Percentiles rank a stretch among this genome's conserved stretches.
Conservation (phyloP, 768 basidiomycete species). For the Rhodosporidiobolus sp. region DNA sequence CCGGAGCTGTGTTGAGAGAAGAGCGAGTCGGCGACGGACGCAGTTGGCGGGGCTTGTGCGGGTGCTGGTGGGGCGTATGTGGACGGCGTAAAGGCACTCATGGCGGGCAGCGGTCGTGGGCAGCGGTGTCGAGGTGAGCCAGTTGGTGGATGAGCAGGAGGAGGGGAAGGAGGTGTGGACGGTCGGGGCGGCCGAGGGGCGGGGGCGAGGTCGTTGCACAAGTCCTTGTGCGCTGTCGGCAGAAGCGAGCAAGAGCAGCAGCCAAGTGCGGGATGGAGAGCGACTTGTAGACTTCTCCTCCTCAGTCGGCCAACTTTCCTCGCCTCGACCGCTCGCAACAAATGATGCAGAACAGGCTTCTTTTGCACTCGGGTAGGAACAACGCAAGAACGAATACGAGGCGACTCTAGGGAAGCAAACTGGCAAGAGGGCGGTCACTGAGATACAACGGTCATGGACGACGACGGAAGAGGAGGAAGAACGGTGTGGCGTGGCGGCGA, state of each 20-base stretch:
- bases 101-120: background rate
- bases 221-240: too few relatives aligned
- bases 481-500: background rate
- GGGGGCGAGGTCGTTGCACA: too few relatives aligned
- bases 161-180: background rate
- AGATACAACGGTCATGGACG: background rate
- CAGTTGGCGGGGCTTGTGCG: background rate
- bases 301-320: too few relatives aligned
- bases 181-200: too few relatives aligned
- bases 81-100: slow-evolving; percentile 16
- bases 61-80: background rate
- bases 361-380: background rate
- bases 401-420: background rate
- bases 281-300: too few relatives aligned
- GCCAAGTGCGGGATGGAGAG: too few relatives aligned
- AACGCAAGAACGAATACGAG: background rate
- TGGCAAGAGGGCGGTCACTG: background rate
- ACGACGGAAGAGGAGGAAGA: background rate
- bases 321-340: too few relatives aligned
- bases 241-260: too few relatives aligned
- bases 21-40: background rate
- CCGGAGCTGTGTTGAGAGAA: background rate
- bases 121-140: too few relatives aligned
- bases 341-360: too few relatives aligned
- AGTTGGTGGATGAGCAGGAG: background rate